phyloP scores from a whole-genome alignment of 768 basidiomycete genomes.

The Podaxis sp. region DNA sequence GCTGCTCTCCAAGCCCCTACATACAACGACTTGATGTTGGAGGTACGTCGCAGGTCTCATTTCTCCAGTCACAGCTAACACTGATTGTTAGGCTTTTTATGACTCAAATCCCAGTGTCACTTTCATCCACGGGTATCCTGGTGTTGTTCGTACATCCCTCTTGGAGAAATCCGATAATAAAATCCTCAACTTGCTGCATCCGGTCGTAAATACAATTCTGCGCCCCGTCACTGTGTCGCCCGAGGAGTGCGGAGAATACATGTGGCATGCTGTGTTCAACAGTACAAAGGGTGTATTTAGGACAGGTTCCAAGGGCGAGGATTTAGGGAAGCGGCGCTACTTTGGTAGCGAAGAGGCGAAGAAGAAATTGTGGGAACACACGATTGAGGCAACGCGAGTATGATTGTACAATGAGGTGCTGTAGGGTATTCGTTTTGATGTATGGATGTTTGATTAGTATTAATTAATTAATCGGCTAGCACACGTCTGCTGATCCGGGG shows the following conservation, averaged over 20 bases:
- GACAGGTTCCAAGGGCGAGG: slow-evolving; percentile 33
- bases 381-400: slow-evolving; percentile 16
- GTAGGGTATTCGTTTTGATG: background rate
- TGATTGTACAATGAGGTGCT: background rate
- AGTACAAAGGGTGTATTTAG: slow-evolving; percentile 30
- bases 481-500: background rate
- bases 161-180: slow-evolving; percentile 26
- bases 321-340: slow-evolving; percentile 35
- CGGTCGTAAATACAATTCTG: slow-evolving; percentile 21
- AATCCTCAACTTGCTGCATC: slow-evolving; percentile 22
- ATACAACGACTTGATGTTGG: slow-evolving; percentile 56
- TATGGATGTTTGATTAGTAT: too few relatives aligned
- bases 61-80: background rate
- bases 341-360: slow-evolving; percentile 36
- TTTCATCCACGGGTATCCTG: slow-evolving; percentile 39
- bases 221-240: slow-evolving; percentile 27
- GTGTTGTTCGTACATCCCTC: slow-evolving; percentile 37
- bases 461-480: background rate
- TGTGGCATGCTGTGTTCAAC: slow-evolving; percentile 35
- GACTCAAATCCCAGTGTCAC: slow-evolving; percentile 29
- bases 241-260: slow-evolving; percentile 36
- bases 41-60: slow-evolving; percentile 33
- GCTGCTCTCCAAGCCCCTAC: slow-evolving; percentile 37
- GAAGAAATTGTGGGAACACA: slow-evolving; percentile 39
- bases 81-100: slow-evolving; percentile 29